Conservation (phyloP, 2,329 filamentous ascomycete genomes). For the Cordyceps tenuipes region DNA sequence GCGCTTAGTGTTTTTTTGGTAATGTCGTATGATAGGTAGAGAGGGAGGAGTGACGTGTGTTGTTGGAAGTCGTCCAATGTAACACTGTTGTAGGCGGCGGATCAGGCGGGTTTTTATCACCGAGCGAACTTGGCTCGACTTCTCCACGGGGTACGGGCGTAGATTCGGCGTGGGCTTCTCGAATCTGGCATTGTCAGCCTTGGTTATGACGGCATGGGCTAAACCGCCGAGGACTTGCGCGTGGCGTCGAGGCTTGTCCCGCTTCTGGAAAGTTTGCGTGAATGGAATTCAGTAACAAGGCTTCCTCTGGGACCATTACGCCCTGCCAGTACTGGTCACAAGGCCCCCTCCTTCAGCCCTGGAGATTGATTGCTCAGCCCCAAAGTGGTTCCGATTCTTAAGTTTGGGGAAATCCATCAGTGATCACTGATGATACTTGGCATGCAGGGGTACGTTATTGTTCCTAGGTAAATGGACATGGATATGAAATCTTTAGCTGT, state of each 20-base stretch:
- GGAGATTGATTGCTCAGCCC: not conserved
- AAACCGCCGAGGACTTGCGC: not conserved
- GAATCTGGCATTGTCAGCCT: not conserved
- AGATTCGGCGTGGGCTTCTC: not conserved
- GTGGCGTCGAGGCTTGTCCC: constrained; percentile 2
- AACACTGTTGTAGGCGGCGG: not conserved
- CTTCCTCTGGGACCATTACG: not conserved
- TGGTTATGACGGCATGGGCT: not conserved
- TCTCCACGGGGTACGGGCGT: not conserved
- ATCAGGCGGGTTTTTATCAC: not conserved
- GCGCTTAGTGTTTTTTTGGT: too few species aligned
- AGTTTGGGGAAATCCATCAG: not conserved
- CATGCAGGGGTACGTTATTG: not conserved
- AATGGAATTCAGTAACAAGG: not conserved
- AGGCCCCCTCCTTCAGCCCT: not conserved
- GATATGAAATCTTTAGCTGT: not conserved
- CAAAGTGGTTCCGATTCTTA: not conserved
- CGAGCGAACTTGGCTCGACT: too few species aligned
- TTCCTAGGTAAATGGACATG: not conserved
- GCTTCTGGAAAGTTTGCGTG: not conserved
- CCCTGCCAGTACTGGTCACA: constrained; percentile 1
- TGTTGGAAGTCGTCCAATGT: not conserved
- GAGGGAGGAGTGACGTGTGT: not conserved
- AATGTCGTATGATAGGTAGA: too few species aligned
- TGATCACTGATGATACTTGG: not conserved